Evolutionary conservation across 208 protist genomes (phyloP).

Genomic region (Leptomonas pyrrhocoris): DNA sequence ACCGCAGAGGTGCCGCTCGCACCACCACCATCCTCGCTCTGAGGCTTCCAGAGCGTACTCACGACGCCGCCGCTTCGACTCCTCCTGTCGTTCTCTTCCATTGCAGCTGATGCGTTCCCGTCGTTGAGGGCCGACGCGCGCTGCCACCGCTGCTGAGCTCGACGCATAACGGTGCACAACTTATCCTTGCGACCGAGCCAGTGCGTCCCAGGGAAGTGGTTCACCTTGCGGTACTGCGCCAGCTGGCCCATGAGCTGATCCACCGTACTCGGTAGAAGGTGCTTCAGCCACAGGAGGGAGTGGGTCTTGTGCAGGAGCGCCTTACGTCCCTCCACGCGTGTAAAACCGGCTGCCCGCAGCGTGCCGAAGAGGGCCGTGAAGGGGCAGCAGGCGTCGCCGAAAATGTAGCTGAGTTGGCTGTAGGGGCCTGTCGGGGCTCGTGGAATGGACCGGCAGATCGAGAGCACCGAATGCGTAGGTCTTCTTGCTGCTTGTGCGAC

Average conservation of each 20-base stretch:
- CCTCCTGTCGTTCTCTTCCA: not conserved
- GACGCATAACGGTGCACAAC: conserved; percentile 61
- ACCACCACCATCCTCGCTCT: too few relatives aligned
- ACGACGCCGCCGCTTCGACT: too few relatives aligned
- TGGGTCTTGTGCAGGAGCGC: conserved; percentile 48
- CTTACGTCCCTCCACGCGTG: conserved; percentile 26
- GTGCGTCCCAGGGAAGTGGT: conserved; percentile 91
- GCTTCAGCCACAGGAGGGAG: conserved; percentile 77
- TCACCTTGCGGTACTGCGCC: conserved; percentile 69
- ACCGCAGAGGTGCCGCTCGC: too few relatives aligned
- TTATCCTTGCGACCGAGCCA: conserved; percentile 83
- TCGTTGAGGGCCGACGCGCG: too few relatives aligned
- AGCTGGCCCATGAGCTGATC: conserved; percentile 16
- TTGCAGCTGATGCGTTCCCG: too few relatives aligned
- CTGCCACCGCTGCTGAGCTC: conserved; percentile 28
- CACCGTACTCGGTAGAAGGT: conserved; percentile 43
- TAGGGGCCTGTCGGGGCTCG: conserved; percentile 9
- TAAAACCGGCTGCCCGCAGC: conserved; percentile 54
- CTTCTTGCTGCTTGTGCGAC: conserved; percentile 27
- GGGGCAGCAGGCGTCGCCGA: conserved; percentile 46
- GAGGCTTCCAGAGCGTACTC: too few relatives aligned
- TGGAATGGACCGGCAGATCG: conserved; percentile 1
- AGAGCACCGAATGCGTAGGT: not conserved
- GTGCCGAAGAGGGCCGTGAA: conserved; percentile 67
- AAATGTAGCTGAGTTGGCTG: conserved; percentile 41